Base-by-base conservation (phyloP, 768 basidiomycete genomes). In the Mrakia blollopis region DNA sequence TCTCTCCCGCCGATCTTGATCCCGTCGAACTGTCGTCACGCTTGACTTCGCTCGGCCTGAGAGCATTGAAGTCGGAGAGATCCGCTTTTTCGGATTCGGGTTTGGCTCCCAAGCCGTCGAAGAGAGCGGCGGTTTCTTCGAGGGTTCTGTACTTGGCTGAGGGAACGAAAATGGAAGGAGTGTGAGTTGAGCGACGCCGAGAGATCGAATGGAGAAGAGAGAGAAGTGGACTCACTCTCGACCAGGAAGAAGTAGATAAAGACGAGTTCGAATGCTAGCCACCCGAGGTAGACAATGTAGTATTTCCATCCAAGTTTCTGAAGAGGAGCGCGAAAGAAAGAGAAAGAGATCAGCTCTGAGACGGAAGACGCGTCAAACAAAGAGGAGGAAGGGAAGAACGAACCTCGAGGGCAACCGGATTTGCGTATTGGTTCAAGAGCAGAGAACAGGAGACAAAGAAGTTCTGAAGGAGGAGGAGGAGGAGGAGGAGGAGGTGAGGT, bases 81-180 rank as follows among this genome's bases (percentile, higher is more conserved):
- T 6, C 11, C 11, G 44, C 52, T 6, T 52, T 6, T 6, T 52
- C 50, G 50, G 18, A 16, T 65, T 77, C 61, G n/a, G 76, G 80
- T 35, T 87, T 81, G 32, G 85, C 88, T 0, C 88, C 87, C 16
- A 89, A 87, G 54, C 90, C 91, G 80, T 92, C 91, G 85, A 92
- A 92, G 72, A 92, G 82, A 50, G 87, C 89, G 13, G 91, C 89
- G n/a, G 91, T 92, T 85, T 92, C 91, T 82, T 92, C 91, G 79
- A 92, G 87, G 25, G 90, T 88, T 78, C 87, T 88, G 41, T 80
- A 78, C 77, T 80, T 79, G 77, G 91, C 35, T 67, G 30, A 11
- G 28, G 2, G 2, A 18, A 50, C 28, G 37, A n/a, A n/a, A n/a
- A n/a, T n/a, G 57, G n/a, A 30, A 30, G 30, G 30, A 28, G 10